A percentile compares a stretch with the other conserved stretches of the same genome.
Evolutionary conservation across 2,329 filamentous ascomycete species (phyloP).

Genomic region (Aureobasidium lini): DNA sequence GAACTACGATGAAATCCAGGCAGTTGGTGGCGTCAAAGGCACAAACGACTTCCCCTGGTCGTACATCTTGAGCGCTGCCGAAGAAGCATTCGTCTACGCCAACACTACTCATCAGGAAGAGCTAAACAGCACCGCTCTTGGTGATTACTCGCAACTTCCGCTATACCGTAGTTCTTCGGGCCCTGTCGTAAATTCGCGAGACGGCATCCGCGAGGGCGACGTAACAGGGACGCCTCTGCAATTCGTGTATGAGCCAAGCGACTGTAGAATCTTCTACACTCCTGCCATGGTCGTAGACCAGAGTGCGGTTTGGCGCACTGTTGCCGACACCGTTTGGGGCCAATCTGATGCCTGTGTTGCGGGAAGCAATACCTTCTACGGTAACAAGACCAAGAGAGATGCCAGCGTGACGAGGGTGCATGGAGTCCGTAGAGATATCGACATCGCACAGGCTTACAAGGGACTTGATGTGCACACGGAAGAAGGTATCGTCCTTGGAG

Average conservation of each 20-base stretch:
- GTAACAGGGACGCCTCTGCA: slow-evolving; percentile 40
- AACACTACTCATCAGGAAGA: slow-evolving; percentile 13
- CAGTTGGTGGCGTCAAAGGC: slow-evolving; percentile 39
- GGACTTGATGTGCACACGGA: neutral
- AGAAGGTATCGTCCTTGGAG: neutral
- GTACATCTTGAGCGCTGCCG: slow-evolving; percentile 20
- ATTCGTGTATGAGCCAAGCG: slow-evolving; percentile 41
- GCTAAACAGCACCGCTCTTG: slow-evolving; percentile 22
- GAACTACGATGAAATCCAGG: slow-evolving; percentile 35
- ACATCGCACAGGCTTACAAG: slow-evolving; percentile 7
- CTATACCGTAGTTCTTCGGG: slow-evolving; percentile 19
- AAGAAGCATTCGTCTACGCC: slow-evolving; percentile 19
- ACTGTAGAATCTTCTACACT: slow-evolving; percentile 48
- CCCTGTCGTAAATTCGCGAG: slow-evolving; percentile 24
- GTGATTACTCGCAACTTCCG: slow-evolving; percentile 22
- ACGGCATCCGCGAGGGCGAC: slow-evolving; percentile 27
- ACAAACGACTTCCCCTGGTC: slow-evolving; percentile 26
- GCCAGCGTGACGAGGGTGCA: slow-evolving; percentile 13
- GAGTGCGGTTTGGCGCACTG: slow-evolving; percentile 40
- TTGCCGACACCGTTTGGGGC: slow-evolving; percentile 27
- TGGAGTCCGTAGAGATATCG: slow-evolving; percentile 18
- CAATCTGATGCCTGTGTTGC: slow-evolving; percentile 26
- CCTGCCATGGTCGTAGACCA: slow-evolving; percentile 42
- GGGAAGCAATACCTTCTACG: slow-evolving; percentile 19
- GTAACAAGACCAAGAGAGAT: slow-evolving; percentile 6